Conservation (phyloP, 495 filamentous ascomycete species). For the Penicillium maclennaniae region DNA sequence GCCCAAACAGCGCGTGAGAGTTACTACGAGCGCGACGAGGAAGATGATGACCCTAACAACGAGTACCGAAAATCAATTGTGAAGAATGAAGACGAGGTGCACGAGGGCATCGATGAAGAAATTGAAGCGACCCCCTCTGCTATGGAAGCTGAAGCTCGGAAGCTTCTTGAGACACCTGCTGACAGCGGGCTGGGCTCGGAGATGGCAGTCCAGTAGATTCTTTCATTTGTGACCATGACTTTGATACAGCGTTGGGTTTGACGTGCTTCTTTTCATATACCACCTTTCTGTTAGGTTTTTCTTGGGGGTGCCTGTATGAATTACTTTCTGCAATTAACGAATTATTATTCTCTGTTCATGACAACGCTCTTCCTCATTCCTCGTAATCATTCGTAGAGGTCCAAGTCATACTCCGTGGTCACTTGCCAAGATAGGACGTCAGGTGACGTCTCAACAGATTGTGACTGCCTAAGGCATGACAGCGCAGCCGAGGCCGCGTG, state of each 20-base stretch:
- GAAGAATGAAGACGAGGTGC: constrained; percentile 4
- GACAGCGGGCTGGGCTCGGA: constrained; percentile 47
- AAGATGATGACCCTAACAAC: constrained; percentile 12
- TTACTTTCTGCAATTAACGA: constrained; percentile 19
- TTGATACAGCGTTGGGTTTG: constrained; percentile 15
- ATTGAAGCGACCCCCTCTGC: constrained; percentile 29
- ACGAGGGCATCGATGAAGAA: constrained; percentile 11
- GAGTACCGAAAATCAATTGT: constrained; percentile 8
- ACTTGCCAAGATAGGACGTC: constrained; percentile 14
- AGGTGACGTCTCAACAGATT: constrained; percentile 19
- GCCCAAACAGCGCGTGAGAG: constrained; percentile 17
- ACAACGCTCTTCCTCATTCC: neutral
- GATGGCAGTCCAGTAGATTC: constrained; percentile 28
- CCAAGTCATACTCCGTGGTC: constrained; percentile 7
- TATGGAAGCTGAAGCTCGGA: constrained; percentile 26
- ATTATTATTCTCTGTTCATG: constrained; percentile 9
- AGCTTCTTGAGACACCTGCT: constrained; percentile 32
- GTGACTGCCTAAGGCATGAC: constrained; percentile 18
- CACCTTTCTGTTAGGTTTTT: constrained; percentile 21
- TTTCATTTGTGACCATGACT: constrained; percentile 3
- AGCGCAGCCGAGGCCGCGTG: constrained; percentile 14
- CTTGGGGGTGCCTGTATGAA: constrained; percentile 23
- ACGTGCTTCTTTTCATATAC: constrained; percentile 26
- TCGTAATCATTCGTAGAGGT: neutral
- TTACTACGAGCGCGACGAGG: constrained; percentile 10